Evolutionary conservation across 1,284 basidiomycete genomes (phyloP), one percentile per base, ranked within the genome.

Genomic region (Naganishia albida): DNA sequence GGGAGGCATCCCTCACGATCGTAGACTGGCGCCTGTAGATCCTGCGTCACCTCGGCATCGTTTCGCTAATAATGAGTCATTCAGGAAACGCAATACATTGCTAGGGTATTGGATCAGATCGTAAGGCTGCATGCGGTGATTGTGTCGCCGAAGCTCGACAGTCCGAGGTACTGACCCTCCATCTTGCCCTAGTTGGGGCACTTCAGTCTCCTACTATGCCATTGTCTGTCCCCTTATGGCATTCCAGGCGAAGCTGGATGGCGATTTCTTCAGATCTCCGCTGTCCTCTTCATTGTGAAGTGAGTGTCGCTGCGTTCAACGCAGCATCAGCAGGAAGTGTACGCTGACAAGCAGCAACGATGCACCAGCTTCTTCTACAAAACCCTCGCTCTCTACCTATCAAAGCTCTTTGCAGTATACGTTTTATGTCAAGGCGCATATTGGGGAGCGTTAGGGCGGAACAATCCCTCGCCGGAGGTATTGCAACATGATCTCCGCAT

Each of bases 361-460:
- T 26, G 13, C 18, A 6, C 7, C 16, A 60, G 56, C 20, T 60
- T 49, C 46, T 40, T 60, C 1, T 26, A 49, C 30, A 3, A n/a
- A 16, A 42, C 28, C 7, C 30, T 60, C 3, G 56, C 44, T 3
- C 46, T 60, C 26, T 60, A 60, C 46, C 30, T 60, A 1, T 48
- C 56, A 16, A n/a, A 49, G 23, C 15, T 50, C 8, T 60, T 60
- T 39, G 56, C 46, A 25, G 20, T 60, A n/a, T 30, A 28, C 25
- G 15, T 40, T 25, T 20, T 60, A 2, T 26, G 16, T 8, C 23
- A 13, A 15, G 20, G 12, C 20, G 39, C 56, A 2, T 49, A 38
- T 10, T 18, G 7, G 7, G n/a, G 13, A 16, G 55, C 54, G 16
- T 20, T 3, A 4, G 10, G 16, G 34, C 4, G 7, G 15, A 23